These are phyloP conservation scores for Penicillium odoratum DNA, from an alignment of 495 filamentous ascomycete species.

Conservation along the genomic window DNA sequence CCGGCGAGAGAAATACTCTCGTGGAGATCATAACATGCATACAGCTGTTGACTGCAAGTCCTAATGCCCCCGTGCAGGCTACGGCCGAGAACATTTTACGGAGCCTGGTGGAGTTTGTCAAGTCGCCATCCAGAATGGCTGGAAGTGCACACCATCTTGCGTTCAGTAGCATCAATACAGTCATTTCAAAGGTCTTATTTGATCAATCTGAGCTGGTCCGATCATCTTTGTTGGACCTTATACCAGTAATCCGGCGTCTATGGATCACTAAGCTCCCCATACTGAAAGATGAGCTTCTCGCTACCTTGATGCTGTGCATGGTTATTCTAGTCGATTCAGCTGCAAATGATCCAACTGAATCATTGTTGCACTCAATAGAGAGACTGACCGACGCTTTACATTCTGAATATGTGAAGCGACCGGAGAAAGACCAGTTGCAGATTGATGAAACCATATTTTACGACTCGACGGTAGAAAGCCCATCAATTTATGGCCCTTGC, in stretches of 20 bases:
- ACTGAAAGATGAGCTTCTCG: constrained; percentile 70
- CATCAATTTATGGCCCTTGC: constrained; percentile 40
- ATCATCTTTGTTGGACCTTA: constrained; percentile 54
- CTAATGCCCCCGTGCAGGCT: constrained; percentile 70
- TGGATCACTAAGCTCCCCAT: constrained; percentile 66
- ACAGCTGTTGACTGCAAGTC: constrained; percentile 59
- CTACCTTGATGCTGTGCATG: constrained; percentile 64
- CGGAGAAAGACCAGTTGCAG: constrained; percentile 71
- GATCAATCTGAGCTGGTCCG: constrained; percentile 65
- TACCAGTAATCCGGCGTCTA: constrained; percentile 69
- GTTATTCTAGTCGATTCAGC: constrained; percentile 30
- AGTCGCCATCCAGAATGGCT: constrained; percentile 52
- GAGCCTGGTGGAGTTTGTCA: constrained; percentile 61
- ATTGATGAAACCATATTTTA: constrained; percentile 69
- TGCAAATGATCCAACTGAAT: constrained; percentile 31
- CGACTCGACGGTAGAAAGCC: constrained; percentile 21
- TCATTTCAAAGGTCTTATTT: constrained; percentile 63
- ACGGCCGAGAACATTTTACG: constrained; percentile 58
- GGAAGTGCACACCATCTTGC: constrained; percentile 66
- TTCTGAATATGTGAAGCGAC: constrained; percentile 69
- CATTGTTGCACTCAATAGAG: constrained; percentile 39
- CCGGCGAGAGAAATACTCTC: constrained; percentile 33
- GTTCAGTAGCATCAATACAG: constrained; percentile 71
- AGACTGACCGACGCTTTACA: constrained; percentile 62
- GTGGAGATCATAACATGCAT: constrained; percentile 68